Evolutionary conservation across 1,139 yeast species (phyloP).

Genomic region (Scheffersomyces cryptocercus): DNA sequence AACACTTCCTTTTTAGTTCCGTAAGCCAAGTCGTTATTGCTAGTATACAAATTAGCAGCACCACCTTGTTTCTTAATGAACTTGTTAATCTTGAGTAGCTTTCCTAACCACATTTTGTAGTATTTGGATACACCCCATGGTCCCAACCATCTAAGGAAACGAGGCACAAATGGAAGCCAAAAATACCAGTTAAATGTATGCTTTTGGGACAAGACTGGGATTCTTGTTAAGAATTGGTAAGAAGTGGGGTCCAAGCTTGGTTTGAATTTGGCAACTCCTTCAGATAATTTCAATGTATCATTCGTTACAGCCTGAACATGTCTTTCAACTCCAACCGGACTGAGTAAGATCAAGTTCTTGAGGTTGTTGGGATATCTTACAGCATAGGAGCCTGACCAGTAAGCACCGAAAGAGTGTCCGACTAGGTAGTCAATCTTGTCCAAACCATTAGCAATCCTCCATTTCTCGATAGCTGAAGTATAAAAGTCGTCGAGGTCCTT

Average conservation of each 20-base stretch:
- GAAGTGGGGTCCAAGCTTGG: constrained; percentile 43
- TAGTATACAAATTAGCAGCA: constrained; percentile 22
- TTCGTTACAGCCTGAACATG: constrained; percentile 63
- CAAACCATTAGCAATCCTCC: constrained; percentile 35
- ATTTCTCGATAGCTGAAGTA: constrained; percentile 36
- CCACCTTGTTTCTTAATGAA: constrained; percentile 39
- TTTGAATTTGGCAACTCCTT: constrained; percentile 13
- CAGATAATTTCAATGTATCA: constrained; percentile 11
- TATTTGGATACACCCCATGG: constrained; percentile 52
- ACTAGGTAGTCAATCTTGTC: constrained; percentile 40
- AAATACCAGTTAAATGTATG: constrained; percentile 42
- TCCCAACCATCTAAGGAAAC: constrained; percentile 45
- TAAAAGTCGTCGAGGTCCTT: constrained; percentile 40
- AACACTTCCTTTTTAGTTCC: constrained; percentile 47
- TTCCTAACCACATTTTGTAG: constrained; percentile 47
- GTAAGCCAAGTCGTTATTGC: constrained; percentile 32
- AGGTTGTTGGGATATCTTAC: constrained; percentile 54
- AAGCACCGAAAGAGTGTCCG: constrained; percentile 51
- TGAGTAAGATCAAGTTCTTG: constrained; percentile 67
- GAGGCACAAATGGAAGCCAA: constrained; percentile 44
- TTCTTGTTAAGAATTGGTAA: constrained; percentile 43
- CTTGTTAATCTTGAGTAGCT: constrained; percentile 46
- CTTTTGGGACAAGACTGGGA: constrained; percentile 38
- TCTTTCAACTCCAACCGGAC: constrained; percentile 91
- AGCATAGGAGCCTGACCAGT: constrained; percentile 48